Evolutionary conservation across 2,329 filamentous ascomycete genomes (phyloP), one percentile per base, ranked within the genome.

Genomic region (Colletotrichum sidae): DNA sequence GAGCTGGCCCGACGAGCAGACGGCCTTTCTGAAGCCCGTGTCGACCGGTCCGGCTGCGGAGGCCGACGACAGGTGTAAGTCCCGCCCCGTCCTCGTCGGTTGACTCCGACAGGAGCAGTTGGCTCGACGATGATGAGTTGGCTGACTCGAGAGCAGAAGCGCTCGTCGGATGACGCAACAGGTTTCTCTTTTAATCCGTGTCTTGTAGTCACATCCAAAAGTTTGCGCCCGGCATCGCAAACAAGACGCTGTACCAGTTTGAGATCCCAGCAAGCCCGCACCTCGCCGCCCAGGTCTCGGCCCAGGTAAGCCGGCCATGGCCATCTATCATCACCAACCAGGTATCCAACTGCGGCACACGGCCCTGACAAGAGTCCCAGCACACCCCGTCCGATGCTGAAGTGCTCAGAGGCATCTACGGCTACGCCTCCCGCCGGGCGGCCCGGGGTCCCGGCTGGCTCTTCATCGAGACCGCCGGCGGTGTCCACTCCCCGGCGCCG

Each of bases 381-480:
- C 62, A 51, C 8, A 79, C 83, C 1, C 81, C 82, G 1, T 81
- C 86, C 1, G 82, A 88, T 65, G 75, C 82, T 11, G 76, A 80
- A 2, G 79, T 91, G 2, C 73, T 89, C 5, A 71, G 76, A 2
- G 77, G 79, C 8, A 80, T 90, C 38, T 79, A 83, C 52, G 73
- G 78, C 1, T 78, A 82, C 59, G 79, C 84, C 1, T 73, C 76
- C 7, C 70, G 77, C n/a, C 81, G 80, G 58, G 81, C 84, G 4
- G 71, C 74, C 17, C 69, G 70, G 2, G 77, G 78, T 5, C 74
- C 79, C 50, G 86, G 86, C n/a, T 87, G 90, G 76, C 79, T 92
- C 1, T 84, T 96, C 51, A 81, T 96, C 50, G 93, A 96, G 75
- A 96, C 93, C 2, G 92, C 93, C 1, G 93, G 92, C 1, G 93